These are phyloP conservation scores for Cicer judaicum DNA, from an alignment of 306 rosid genomes.

Conservation along the genomic window DNA sequence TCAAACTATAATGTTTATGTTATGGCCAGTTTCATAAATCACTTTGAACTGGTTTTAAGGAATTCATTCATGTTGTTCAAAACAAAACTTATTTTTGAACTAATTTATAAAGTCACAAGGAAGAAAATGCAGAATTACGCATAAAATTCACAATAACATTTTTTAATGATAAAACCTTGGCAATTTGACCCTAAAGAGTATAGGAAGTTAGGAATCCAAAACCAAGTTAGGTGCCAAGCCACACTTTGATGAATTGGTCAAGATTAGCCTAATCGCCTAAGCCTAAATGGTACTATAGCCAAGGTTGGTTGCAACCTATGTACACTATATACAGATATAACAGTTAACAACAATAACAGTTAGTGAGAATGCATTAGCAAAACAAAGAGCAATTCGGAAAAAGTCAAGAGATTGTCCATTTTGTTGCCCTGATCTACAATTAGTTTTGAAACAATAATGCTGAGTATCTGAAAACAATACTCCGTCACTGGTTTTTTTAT, in stretches of 20 bases:
- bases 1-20: not conserved
- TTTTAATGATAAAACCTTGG: not conserved
- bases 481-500: too few species aligned
- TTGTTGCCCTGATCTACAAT: too few species aligned
- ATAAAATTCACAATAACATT: not conserved
- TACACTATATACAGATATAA: slow-evolving; percentile 4
- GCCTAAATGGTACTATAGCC: not conserved
- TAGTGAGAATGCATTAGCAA: too few species aligned
- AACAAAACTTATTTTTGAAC: not conserved
- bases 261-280: not conserved
- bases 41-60: not conserved
- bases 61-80: not conserved
- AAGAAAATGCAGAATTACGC: not conserved
- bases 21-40: slow-evolving; percentile 1
- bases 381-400: not conserved
- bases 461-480: too few species aligned
- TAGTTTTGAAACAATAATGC: too few species aligned
- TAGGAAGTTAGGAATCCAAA: not conserved
- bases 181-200: not conserved
- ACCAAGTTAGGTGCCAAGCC: not conserved
- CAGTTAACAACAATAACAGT: too few species aligned
- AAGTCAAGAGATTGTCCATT: not conserved
- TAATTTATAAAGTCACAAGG: not conserved
- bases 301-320: not conserved
- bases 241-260: not conserved